phyloP scores from a whole-genome alignment of 148 eudicot species.

The Rhododendron griersonianum region DNA sequence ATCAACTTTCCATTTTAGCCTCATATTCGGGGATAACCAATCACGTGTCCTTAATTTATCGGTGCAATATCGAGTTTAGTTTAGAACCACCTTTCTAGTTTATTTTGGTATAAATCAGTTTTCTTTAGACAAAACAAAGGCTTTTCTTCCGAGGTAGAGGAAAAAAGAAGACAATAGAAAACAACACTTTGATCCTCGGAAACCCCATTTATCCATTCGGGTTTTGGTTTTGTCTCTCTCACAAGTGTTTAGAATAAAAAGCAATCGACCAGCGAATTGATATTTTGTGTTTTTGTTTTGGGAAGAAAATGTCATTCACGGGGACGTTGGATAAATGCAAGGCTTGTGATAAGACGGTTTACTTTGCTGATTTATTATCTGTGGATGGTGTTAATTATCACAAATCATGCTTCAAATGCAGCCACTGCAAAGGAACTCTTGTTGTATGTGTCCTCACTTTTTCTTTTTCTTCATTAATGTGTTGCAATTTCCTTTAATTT shows the following conservation, averaged over 20 bases:
- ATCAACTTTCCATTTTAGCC: conserved; percentile 7
- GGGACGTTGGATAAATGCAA: conserved; percentile 98
- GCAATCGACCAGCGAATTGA: background rate
- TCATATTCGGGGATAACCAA: conserved; percentile 28
- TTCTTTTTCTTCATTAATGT: background rate
- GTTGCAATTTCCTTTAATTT: background rate
- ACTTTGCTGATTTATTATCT: conserved; percentile 80
- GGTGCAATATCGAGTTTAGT: conserved; percentile 5
- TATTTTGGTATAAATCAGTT: conserved; percentile 15
- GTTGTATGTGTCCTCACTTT: conserved; percentile 38
- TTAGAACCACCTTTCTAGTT: conserved; percentile 18
- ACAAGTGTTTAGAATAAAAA: background rate
- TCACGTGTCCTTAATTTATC: conserved; percentile 28
- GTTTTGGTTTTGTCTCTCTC: background rate
- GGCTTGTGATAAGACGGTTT: conserved; percentile 94
- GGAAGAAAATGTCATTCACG: conserved; percentile 68
- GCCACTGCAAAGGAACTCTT: conserved; percentile 96
- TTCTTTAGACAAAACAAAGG: conserved; percentile 18
- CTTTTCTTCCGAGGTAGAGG: conserved; percentile 15
- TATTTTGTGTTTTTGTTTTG: background rate
- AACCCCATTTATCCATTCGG: background rate
- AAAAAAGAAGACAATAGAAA: conserved; percentile 1
- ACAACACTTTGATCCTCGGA: background rate
- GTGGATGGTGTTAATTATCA: conserved; percentile 89
- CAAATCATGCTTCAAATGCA: conserved; percentile 91